Evolutionary conservation across 202 grass and related monocot genomes (phyloP), one percentile per base, ranked within the genome.

Genomic region (Miscanthus sacchariflorus): DNA sequence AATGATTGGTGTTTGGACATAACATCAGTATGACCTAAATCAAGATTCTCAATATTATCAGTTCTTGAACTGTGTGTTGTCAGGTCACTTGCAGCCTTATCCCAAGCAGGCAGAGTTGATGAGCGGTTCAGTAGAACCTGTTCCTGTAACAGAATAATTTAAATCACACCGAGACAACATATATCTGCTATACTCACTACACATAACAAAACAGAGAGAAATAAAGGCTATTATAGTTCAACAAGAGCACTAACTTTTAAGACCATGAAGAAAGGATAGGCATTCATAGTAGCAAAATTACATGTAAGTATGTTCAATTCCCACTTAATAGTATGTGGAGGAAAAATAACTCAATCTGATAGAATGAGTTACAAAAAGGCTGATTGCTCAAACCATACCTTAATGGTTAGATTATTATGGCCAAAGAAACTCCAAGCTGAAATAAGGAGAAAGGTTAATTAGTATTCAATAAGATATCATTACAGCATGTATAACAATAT

Each of bases 401-500:
- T 92, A 75, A 88, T 73, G 48, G 87, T 84, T 68, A 98, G 77
- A 27, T 81, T 80, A 78, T 79, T 87, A 23, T 72, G 65, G 35
- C 88, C 71, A 86, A 98, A 98, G 79, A 93, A 98, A 88, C 89
- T 86, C 91, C 93, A 98, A 86, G 46, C 95, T 98, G 89, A 90
- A 91, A 87, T 74, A 82, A 68, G 59, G 17, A 78, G 49, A 49
- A 46, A 85, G 35, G 25, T 86, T 65, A 85, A 84, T 49, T 44
- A 91, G 44, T 65, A 87, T 81, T 18, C 17, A 35, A 84, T 12
- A 90, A 65, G 30, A 58, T 79, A 81, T 54, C 67, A 68, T 83
- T 89, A 59, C 33, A 80, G 23, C 6, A 43, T 35, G 70, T n/a
- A 45, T 50, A 50, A 5, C 0, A 50, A 50, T 50, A 50, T 50